A percentile compares a stretch with the other conserved stretches of the same genome.
These are phyloP conservation scores for Phaeodactylum tricornutum DNA, from an alignment of 108 stramenopile genomes.

Conservation along the genomic window DNA sequence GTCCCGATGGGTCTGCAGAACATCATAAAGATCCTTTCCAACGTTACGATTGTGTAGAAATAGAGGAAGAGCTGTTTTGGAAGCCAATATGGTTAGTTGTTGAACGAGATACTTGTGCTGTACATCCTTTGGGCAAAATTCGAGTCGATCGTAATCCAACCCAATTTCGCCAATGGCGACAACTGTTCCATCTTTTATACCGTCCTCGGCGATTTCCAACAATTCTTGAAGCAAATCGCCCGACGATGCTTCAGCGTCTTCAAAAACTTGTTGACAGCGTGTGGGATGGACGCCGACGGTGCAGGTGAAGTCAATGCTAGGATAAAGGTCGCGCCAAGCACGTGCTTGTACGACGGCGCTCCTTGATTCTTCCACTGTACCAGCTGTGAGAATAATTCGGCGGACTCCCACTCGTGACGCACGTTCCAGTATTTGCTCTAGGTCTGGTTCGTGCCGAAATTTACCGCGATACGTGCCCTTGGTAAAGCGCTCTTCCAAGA, in stretches of 20 bases:
- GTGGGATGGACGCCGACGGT: constrained; percentile 96
- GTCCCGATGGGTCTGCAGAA: constrained; percentile 44
- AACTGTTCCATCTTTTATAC: constrained; percentile 43
- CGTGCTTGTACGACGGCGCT: constrained; percentile 20
- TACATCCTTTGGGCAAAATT: constrained; percentile 78
- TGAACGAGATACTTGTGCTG: constrained; percentile 70
- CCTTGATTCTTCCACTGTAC: constrained; percentile 62
- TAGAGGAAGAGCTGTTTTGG: constrained; percentile 54
- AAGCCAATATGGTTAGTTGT: constrained; percentile 59
- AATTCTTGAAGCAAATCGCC: constrained; percentile 34
- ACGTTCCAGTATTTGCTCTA: constrained; percentile 74
- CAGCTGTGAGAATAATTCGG: constrained; percentile 67
- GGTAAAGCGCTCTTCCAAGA: constrained; percentile 80
- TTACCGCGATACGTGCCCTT: constrained; percentile 79
- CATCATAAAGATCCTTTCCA: constrained; percentile 58
- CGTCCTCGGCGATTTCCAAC: constrained; percentile 30
- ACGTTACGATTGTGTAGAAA: constrained; percentile 93
- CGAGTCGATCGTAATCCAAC: constrained; percentile 90
- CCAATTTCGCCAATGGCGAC: constrained; percentile 94
- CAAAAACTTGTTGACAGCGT: constrained; percentile 75
- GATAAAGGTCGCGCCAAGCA: constrained; percentile 10
- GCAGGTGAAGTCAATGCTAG: constrained; percentile 30
- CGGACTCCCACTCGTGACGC: constrained; percentile 47
- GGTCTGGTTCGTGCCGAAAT: constrained; percentile 76
- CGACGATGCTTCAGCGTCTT: constrained; percentile 11